Percentiles rank a stretch among this genome's conserved stretches.
phyloP scores from a whole-genome alignment of 345 rosid species.

The Noccaea bulbosa region DNA sequence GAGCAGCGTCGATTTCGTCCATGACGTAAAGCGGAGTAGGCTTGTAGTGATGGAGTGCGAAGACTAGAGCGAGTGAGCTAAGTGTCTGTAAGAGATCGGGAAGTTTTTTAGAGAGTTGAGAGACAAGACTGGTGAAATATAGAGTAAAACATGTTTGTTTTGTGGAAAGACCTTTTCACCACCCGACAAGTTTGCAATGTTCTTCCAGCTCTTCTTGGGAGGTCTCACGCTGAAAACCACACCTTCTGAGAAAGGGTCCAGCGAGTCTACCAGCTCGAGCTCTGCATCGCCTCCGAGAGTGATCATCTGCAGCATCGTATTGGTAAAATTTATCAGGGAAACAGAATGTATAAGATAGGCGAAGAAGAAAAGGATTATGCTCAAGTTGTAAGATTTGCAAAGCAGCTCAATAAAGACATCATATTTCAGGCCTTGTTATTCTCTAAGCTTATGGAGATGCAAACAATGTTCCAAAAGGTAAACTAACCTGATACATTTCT shows the following conservation, averaged over 20 bases:
- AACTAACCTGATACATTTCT: constrained; percentile 98
- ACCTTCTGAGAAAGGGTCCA: constrained; percentile 99
- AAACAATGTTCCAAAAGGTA: constrained; percentile 1
- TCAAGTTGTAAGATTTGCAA: constrained; percentile 5
- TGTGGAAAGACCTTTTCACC: constrained; percentile 81
- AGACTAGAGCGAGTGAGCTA: constrained; percentile 93
- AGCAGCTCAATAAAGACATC: constrained; percentile 9
- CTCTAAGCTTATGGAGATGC: constrained; percentile 15
- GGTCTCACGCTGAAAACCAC: constrained; percentile 98
- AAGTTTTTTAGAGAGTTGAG: constrained; percentile 8
- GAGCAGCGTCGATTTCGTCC: constrained; percentile 98
- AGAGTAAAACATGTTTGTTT: constrained; percentile 5
- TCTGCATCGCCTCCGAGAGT: constrained; percentile 99
- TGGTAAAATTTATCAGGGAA: constrained; percentile 1
- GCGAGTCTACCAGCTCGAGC: constrained; percentile 93
- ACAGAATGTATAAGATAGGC: constrained; percentile 9
- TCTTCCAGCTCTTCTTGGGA: constrained; percentile 98
- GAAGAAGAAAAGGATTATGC: neutral
- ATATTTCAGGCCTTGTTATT: constrained; percentile 14
- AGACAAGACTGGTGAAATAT: neutral
- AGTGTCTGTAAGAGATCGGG: constrained; percentile 65
- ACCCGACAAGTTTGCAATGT: constrained; percentile 92
- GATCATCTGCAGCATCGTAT: constrained; percentile 67
- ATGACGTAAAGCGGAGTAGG: constrained; percentile 98
- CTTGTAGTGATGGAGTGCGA: constrained; percentile 99